These are phyloP conservation scores for Colletotrichum sp. DNA, from an alignment of 2,329 filamentous ascomycete genomes.

Conservation along the genomic window DNA sequence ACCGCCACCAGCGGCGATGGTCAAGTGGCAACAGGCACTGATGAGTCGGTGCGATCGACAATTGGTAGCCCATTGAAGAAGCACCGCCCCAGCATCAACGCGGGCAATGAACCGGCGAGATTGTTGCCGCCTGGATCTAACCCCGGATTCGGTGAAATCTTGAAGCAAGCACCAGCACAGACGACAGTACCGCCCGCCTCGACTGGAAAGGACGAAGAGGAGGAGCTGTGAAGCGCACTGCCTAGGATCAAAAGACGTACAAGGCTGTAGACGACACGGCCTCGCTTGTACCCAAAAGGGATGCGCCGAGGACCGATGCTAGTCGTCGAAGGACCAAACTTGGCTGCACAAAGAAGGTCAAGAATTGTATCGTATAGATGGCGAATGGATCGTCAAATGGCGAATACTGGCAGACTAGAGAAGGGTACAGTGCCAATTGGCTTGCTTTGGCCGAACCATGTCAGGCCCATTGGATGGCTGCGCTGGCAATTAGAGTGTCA, in stretches of 20 bases:
- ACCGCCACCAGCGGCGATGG: background rate
- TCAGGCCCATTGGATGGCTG: background rate
- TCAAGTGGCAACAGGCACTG: background rate
- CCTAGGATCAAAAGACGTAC: background rate
- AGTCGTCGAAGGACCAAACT: background rate
- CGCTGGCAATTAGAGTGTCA: background rate
- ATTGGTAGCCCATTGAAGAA: constrained; percentile 24
- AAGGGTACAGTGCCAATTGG: background rate
- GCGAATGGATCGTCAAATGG: background rate
- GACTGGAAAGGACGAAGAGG: constrained; percentile 3
- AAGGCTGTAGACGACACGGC: background rate
- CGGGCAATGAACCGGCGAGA: background rate
- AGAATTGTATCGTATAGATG: background rate
- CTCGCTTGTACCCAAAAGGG: background rate
- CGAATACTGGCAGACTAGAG: background rate
- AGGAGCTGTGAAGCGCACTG: constrained; percentile 4
- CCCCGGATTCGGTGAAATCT: background rate
- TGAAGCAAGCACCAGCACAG: background rate
- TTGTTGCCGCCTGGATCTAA: background rate
- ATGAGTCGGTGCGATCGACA: background rate
- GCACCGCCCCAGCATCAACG: constrained; percentile 15
- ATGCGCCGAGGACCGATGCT: background rate
- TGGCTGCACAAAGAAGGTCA: background rate
- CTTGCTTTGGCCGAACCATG: background rate
- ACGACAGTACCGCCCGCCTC: background rate